Base-by-base conservation (phyloP, 768 basidiomycete species). In the Tylopilus sp. region DNA sequence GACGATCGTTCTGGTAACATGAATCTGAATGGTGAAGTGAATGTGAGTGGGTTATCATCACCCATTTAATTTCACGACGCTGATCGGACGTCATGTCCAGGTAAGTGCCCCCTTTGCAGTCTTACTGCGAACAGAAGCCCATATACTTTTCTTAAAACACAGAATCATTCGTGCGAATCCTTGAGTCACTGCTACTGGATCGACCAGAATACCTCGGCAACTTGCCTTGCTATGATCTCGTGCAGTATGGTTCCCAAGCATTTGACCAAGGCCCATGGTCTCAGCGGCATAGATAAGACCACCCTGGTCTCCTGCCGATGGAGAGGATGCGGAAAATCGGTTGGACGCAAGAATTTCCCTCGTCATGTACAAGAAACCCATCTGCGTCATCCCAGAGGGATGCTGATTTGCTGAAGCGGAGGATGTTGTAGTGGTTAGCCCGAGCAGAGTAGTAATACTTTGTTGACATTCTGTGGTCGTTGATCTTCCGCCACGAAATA, bases 361-460 rank as follows among this genome's bases (percentile, higher is more conserved):
- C 60, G 60, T 0, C 60, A 61, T 2, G 3, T 50, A 3, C 4
- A 5, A 0, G 60, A 59, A 1, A 0, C 0, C 0, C 60, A 61
- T 1, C 4, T 58, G 10, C 36, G 21, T 1, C 56, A 58, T 28
- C 31, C 15, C 1, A 51, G 59, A 8, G 3, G 12, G 18, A 30
- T 31, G 30, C 30, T n/a, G 40, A 20, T 13, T 2, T 12, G 31
- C 38, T 47, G 42, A 31, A 10, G n/a, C n/a, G 21, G 21, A 47
- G 23, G 44, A 31, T 3, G 30, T 31, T 11, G 12, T 11, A 31
- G 9, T 10, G 12, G 9, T 26, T n/a, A n/a, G n/a, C n/a, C n/a
- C n/a, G n/a, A n/a, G n/a, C 26, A 26, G 26, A 26, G 26, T 26
- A 8, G 26, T 26, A 8, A 26, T 26, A 8, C 26, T 4, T 26